Evolutionary conservation across 1,284 basidiomycete genomes (phyloP).

Genomic region (Apiotrichum laibachii): DNA sequence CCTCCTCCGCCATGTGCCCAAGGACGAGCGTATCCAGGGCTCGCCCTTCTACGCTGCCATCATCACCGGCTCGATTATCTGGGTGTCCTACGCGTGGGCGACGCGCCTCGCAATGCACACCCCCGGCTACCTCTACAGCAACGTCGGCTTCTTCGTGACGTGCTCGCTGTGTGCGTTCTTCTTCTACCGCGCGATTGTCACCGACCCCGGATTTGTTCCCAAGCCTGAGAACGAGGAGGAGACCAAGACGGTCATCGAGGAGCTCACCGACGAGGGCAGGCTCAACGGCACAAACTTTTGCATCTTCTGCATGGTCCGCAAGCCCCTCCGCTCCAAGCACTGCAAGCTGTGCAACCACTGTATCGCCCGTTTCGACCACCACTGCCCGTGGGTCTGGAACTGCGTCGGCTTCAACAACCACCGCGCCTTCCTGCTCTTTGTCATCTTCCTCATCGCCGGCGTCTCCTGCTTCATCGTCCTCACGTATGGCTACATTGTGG

Average conservation of each 20-base stretch:
- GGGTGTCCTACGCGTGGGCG: slow-evolving; percentile 81
- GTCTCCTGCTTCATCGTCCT: slow-evolving; percentile 79
- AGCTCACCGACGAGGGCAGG: slow-evolving; percentile 77
- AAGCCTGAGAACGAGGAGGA: slow-evolving; percentile 72
- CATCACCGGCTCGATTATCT: slow-evolving; percentile 78
- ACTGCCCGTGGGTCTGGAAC: slow-evolving; percentile 99
- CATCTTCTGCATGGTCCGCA: slow-evolving; percentile 85
- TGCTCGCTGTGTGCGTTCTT: slow-evolving; percentile 76
- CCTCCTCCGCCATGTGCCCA: slow-evolving; percentile 34
- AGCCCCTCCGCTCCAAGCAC: slow-evolving; percentile 91
- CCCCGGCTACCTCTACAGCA: slow-evolving; percentile 60
- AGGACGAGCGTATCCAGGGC: slow-evolving; percentile 45
- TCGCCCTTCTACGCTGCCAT: slow-evolving; percentile 88
- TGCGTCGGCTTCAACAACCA: slow-evolving; percentile 96
- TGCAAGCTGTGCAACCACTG: slow-evolving; percentile 90
- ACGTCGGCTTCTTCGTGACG: slow-evolving; percentile 70
- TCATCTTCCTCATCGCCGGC: slow-evolving; percentile 76
- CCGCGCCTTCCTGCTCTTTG: slow-evolving; percentile 88
- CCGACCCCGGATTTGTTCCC: slow-evolving; percentile 88
- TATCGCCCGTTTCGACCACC: slow-evolving; percentile 84
- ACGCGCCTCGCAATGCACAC: slow-evolving; percentile 49
- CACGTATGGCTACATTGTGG: slow-evolving; percentile 60
- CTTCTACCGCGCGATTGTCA: slow-evolving; percentile 81
- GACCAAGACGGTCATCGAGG: slow-evolving; percentile 81
- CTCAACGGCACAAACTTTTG: slow-evolving; percentile 96